Evolutionary conservation across 345 rosid genomes (phyloP).

Genomic region (Aegle marmelos): DNA sequence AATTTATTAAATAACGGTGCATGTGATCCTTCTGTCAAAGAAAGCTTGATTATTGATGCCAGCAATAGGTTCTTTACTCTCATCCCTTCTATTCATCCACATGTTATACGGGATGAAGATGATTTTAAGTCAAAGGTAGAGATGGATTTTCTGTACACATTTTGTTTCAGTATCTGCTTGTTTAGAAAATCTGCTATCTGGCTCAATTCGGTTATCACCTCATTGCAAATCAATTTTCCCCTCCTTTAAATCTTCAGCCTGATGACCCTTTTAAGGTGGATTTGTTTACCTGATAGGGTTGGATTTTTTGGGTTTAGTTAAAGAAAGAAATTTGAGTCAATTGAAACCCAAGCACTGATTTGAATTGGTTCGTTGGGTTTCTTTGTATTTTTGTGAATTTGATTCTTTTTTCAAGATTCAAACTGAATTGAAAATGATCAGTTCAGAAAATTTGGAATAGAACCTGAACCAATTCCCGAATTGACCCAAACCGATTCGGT

Average conservation of each 20-base stretch:
- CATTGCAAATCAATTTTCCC: background rate
- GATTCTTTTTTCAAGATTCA: background rate
- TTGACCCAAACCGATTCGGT: background rate
- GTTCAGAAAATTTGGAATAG: background rate
- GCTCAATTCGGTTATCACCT: background rate
- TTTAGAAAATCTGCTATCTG: background rate
- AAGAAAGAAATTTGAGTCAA: background rate
- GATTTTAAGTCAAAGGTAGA: conserved; percentile 88
- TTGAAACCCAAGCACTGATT: background rate
- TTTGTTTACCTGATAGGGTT: background rate
- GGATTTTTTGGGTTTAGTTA: background rate
- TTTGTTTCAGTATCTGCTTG: background rate
- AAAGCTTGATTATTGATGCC: conserved; percentile 82
- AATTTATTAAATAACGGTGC: conserved; percentile 49
- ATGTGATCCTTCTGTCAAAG: conserved; percentile 52
- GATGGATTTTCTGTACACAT: background rate
- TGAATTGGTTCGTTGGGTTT: background rate
- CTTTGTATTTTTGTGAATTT: too few species aligned
- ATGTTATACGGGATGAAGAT: conserved; percentile 75
- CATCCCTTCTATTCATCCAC: conserved; percentile 91
- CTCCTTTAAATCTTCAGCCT: background rate
- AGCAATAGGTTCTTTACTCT: conserved; percentile 94
- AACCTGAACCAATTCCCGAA: background rate
- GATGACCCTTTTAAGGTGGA: background rate
- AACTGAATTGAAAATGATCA: background rate